A percentile compares a stretch with the other conserved stretches of the same genome.
Evolutionary conservation across 1,284 basidiomycete genomes (phyloP).

Genomic region (Amylostereum chailletii): DNA sequence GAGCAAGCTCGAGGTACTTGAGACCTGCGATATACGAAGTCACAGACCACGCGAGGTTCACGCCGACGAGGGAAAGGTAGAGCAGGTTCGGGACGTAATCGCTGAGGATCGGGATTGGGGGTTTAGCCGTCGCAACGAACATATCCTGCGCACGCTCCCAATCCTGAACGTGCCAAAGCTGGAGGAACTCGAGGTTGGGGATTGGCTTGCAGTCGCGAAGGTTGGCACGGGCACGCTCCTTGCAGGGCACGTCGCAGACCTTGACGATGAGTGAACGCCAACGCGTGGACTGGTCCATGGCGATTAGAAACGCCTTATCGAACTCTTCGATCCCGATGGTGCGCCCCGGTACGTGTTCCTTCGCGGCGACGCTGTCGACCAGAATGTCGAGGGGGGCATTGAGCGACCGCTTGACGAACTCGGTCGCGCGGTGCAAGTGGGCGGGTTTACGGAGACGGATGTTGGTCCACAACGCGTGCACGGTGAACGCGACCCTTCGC

Average conservation of each 20-base stretch:
- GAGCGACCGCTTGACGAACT: slow-evolving; percentile 34
- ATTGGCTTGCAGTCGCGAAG: slow-evolving; percentile 41
- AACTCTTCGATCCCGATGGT: slow-evolving; percentile 35
- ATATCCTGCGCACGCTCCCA: slow-evolving; percentile 40
- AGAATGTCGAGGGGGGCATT: slow-evolving; percentile 40
- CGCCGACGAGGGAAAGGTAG: slow-evolving; percentile 51
- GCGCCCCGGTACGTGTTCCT: slow-evolving; percentile 35
- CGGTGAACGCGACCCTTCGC: not conserved
- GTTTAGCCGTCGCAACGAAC: slow-evolving; percentile 43
- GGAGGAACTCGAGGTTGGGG: slow-evolving; percentile 43
- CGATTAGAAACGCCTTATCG: slow-evolving; percentile 38
- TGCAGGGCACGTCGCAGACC: slow-evolving; percentile 47
- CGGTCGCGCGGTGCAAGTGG: slow-evolving; percentile 36
- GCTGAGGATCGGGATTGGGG: slow-evolving; percentile 45
- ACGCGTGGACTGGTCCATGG: slow-evolving; percentile 36
- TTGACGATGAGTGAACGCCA: slow-evolving; percentile 53
- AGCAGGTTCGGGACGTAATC: slow-evolving; percentile 38
- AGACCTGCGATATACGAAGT: slow-evolving; percentile 44
- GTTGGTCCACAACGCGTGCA: slow-evolving; percentile 13
- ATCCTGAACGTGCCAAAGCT: slow-evolving; percentile 57
- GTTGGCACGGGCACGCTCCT: slow-evolving; percentile 38
- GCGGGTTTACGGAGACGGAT: slow-evolving; percentile 40
- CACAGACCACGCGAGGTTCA: slow-evolving; percentile 50
- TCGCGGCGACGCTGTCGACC: slow-evolving; percentile 41
- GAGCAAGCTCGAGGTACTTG: slow-evolving; percentile 42